Evolutionary conservation across 352 stramenopile genomes (phyloP), one percentile per base, ranked within the genome.

Genomic region (Globisporangium iwayamae): DNA sequence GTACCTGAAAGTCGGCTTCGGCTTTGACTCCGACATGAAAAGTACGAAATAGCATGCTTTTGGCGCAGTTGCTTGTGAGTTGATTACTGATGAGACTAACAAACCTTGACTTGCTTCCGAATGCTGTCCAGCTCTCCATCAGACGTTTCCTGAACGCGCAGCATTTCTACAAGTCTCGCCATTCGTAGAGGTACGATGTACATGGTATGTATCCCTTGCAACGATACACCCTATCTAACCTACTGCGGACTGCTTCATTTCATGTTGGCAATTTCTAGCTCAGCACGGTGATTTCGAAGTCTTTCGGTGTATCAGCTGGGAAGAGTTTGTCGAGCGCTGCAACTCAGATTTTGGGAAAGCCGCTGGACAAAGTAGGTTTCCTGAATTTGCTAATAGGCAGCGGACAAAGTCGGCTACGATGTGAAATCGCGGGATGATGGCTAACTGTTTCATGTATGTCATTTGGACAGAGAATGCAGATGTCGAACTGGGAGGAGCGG

Each of bases 11-110:
- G 43, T 89, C 13, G 79, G 81, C 4, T 91, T 91, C 65, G 76
- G 77, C 20, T 91, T 91, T 56, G 72, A 85, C 22, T 85, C 81
- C 1, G 81, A 91, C 47, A 66, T 91, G 47, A 85, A 81, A 85
- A 78, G 81, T 87, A 66, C 34, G 43, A 46, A n/a, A 20, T 22
- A 36, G 38, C 55, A 8, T 56, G 2, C 14, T 43, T 43, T 3
- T 10, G 20, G 20, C 11, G 51, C 38, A 38, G 43, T 43, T 30
- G 16, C 2, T 43, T 41, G 16, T 56, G 51, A 4, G 11, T 56
- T 11, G 1, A 10, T 41, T 41, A 14, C 1, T 16, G 36, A 41
- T 16, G 36, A 14, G 7, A 30, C 51, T 57, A 30, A 43, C 28
- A 7, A n/a, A 1, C 1, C 38, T 45, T 45, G 38, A 5, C 38